Evolutionary conservation across 441 rosid species (phyloP), one percentile per base, ranked within the genome.

Genomic region (Gossypium lobatum): DNA sequence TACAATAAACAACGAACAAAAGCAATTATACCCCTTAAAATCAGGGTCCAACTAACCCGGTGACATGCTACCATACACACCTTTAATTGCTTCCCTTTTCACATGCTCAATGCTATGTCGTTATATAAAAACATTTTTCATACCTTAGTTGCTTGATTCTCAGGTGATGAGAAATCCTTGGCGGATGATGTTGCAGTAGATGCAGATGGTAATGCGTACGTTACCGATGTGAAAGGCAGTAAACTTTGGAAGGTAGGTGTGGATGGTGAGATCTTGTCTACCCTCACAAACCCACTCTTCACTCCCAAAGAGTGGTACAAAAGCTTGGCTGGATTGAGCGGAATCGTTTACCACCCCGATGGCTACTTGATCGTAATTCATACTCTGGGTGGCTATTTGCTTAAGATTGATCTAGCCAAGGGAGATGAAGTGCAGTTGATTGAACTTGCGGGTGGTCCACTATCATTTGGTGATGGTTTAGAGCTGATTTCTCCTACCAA

Each of bases 111-210:
- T 61, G 17, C 6, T 48, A 25, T 6, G 14, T 13, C 11, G 26
- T 46, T 31, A 3, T 1, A 9, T 21, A 50, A n/a, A 61, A 6
- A 61, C 5, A 9, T n/a, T 60, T 23, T 46, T 66, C 14, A 52
- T 31, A 68, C 72, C 23, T 0, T 10, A 25, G 23, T 52, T 26
- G 16, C 46, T 16, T 60, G 21, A 46, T 55, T 5, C 5, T 25
- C 62, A 87, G 95, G 84, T 25, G 81, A 85, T 42, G 97, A 80
- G 83, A 92, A 85, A 71, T 54, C 93, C 5, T 84, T 87, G 6
- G 97, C 96, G 16, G 95, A 94, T 23, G 98, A 94, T 65, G 97
- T 92, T 2, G 90, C 91, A 0, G 83, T 92, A 0, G 97, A 94
- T 54, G 77, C 82, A 59, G 83, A 88, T 68, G 98, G 97, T n/a